Base-by-base conservation (phyloP, 768 basidiomycete species). In the Termitomyces sp. region DNA sequence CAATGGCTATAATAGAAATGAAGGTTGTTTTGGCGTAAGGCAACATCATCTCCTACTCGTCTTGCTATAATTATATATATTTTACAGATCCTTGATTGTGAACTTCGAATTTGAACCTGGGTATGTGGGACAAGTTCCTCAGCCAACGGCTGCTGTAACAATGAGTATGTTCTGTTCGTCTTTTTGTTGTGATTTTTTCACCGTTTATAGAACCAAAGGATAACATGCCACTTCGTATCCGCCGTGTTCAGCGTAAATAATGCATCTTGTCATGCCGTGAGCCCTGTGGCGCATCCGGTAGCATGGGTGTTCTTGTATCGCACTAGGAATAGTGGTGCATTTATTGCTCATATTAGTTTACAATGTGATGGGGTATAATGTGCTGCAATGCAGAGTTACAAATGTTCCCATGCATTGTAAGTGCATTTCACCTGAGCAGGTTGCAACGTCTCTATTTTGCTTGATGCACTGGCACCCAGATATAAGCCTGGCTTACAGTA, bases 81-180 rank as follows among this genome's bases (percentile, higher is more conserved):
- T 30, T 21, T 16, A 8, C 54, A 76, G 76, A 1, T 63, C 70
- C 8, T 62, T 80, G 42, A 72, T 79, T 41, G 66, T 71, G 1
- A 72, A 76, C 51, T 80, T 80, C 54, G 70, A 70, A 30, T 79
- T 79, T 54, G 73, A 73, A 54, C 76, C 76, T 12, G 69, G 74
- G 11, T 73, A 70, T 59, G 57, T 58, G 16, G 75, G 74, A 10
- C 77, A 79, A 59, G 65, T 68, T 1, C 68, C 71, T 4, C 67
- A 74, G 12, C 77, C 77, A 32, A 68, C 73, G 6, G 72, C 77
- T 35, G 78, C 76, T 3, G 69, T 79, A 19, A 78, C 76, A 5
- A 79, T 80, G 73, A 79, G 78, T 79, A 59, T 46, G 77, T 66
- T 10, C 40, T 2, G 27, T 17, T 3, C 16, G 21, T 50, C n/a